phyloP scores from a whole-genome alignment of 768 basidiomycete species.

The Termitomyces sp. region DNA sequence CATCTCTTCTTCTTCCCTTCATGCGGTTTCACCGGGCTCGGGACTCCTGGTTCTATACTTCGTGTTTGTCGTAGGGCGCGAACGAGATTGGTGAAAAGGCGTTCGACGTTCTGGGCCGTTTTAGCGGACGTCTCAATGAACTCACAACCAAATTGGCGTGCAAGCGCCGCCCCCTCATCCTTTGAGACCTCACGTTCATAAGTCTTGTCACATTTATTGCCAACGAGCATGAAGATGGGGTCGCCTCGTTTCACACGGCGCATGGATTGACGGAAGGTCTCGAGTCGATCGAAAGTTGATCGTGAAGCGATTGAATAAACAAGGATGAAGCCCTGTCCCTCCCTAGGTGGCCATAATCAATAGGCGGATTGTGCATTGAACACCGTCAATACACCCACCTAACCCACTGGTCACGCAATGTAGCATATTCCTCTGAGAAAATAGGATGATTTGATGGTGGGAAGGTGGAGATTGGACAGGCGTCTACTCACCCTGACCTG shows the following conservation, averaged over 20 bases:
- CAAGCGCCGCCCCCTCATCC: constrained; percentile 82
- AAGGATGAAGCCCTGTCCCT: constrained; percentile 96
- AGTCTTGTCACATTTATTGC: constrained; percentile 94
- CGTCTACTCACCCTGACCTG: constrained; percentile 78
- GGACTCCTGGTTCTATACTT: constrained; percentile 43
- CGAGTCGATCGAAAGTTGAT: constrained; percentile 84
- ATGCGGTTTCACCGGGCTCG: constrained; percentile 32
- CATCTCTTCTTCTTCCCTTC: constrained; percentile 51
- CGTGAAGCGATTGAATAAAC: constrained; percentile 97
- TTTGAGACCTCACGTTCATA: constrained; percentile 86
- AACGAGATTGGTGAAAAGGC: constrained; percentile 84
- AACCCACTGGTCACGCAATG: constrained; percentile 96
- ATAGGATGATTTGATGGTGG: constrained; percentile 13
- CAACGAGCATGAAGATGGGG: constrained; percentile 90
- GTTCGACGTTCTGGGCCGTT: constrained; percentile 88
- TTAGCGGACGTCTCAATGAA: constrained; percentile 98
- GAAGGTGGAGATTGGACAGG: constrained; percentile 3
- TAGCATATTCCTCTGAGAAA: constrained; percentile 87
- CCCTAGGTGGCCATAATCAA: constrained; percentile 38
- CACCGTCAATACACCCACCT: constrained; percentile 45
- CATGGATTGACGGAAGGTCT: constrained; percentile 88
- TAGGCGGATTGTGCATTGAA: constrained; percentile 3
- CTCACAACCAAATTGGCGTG: constrained; percentile 82
- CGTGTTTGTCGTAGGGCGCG: constrained; percentile 73
- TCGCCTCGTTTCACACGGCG: constrained; percentile 80